Conservation (phyloP, 108 stramenopile species). For the Bacterosira constricta region DNA sequence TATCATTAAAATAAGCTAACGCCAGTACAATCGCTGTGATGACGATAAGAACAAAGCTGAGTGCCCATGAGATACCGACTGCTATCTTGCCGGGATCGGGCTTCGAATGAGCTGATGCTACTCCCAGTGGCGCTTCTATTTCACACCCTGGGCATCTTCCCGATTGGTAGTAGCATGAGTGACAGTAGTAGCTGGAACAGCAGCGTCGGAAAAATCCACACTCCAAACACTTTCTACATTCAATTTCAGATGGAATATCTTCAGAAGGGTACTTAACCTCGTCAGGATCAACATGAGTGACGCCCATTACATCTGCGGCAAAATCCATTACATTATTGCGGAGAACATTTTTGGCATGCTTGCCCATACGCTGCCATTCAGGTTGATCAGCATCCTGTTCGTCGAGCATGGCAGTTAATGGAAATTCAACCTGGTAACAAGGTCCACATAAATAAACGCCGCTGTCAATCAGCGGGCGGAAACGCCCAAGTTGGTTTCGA, state of each 20-base stretch:
- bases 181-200: slow-evolving; percentile 42
- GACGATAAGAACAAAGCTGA: slow-evolving; percentile 16
- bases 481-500: slow-evolving; percentile 27
- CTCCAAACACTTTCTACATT: slow-evolving; percentile 43
- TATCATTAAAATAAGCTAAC: slow-evolving; percentile 30
- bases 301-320: slow-evolving; percentile 11
- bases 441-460: slow-evolving; percentile 34
- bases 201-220: slow-evolving; percentile 35
- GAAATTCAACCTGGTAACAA: slow-evolving; percentile 33
- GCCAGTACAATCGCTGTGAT: neutral
- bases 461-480: slow-evolving; percentile 37
- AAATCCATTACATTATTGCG: slow-evolving; percentile 1
- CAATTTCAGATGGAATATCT: slow-evolving; percentile 28
- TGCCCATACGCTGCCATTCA: slow-evolving; percentile 7
- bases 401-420: slow-evolving; percentile 46
- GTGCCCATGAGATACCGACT: slow-evolving; percentile 30
- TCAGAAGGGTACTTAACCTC: neutral
- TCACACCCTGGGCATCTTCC: slow-evolving; percentile 35
- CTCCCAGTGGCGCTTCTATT: slow-evolving; percentile 19
- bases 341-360: slow-evolving; percentile 2
- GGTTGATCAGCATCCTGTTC: slow-evolving; percentile 5
- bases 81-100: slow-evolving; percentile 36
- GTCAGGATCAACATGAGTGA: neutral
- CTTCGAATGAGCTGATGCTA: slow-evolving; percentile 15
- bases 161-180: slow-evolving; percentile 33